Evolutionary conservation across 257 asterid species (phyloP), one percentile per base, ranked within the genome.

Genomic region (Datura wrightii): DNA sequence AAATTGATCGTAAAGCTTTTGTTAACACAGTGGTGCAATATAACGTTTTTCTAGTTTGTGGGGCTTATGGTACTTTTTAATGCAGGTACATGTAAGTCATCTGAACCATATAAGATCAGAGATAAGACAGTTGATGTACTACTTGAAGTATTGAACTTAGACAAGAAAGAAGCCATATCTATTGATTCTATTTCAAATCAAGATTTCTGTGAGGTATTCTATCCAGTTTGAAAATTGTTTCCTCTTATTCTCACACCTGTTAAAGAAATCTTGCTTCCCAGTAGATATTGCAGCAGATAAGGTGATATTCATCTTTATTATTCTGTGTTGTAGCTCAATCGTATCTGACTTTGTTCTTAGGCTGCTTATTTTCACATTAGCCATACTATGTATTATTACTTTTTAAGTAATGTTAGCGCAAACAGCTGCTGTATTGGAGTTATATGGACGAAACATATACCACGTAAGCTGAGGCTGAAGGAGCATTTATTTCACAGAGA

Each of bases 141-240:
- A 93, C 97, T 97, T 83, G 98, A 97, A 92, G 94, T 95, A 84
- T 82, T 92, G 62, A 97, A 95, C 87, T 88, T 97, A 79, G 89
- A 91, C 91, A 94, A 92, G 90, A 97, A 89, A 89, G 99, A 95
- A 91, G 84, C 89, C 8, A 83, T 94, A 66, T 87, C 96, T 39
- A 82, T 95, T 79, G 98, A 94, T 89, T 84, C 92, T 81, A 88
- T 97, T 87, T 97, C 99, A 70, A 89, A 97, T 90, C 93, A 91
- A 83, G 98, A 92, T 54, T 94, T 94, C 83, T 90, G 97, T 39
- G 97, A 92, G 98, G 99, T 97, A 92, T 89, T 78, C 41, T 46
- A 78, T 78, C 48, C 11, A 52, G 31, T 71, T 52, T 78, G 63
- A 6, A 34, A 52, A 78, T 52, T 50, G 63, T 34, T 31, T 78